Percentiles rank a stretch among this genome's conserved stretches.
Evolutionary conservation across 73 alveolate genomes (phyloP).

Genomic region (Stentor coeruleus): DNA sequence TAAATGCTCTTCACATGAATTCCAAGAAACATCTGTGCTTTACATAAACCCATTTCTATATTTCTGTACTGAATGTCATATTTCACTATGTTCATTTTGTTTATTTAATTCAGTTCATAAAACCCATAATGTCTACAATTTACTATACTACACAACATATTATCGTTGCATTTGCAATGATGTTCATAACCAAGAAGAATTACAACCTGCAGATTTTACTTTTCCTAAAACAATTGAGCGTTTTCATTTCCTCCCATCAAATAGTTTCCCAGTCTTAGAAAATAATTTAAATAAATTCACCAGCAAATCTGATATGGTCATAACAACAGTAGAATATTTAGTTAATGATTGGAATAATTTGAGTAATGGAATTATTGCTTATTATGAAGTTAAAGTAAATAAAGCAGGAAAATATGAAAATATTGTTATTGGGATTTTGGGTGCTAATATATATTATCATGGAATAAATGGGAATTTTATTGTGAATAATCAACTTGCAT

Average conservation of each 20-base stretch:
- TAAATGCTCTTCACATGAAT: background rate
- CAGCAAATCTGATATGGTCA: background rate
- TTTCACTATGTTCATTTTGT: background rate
- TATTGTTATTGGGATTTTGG: background rate
- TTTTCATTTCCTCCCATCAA: background rate
- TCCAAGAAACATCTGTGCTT: background rate
- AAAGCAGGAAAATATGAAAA: constrained; percentile 22
- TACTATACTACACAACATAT: background rate
- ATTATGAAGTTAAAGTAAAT: constrained; percentile 3
- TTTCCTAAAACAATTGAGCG: background rate
- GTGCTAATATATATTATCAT: background rate
- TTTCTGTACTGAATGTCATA: background rate
- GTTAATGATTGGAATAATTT: background rate
- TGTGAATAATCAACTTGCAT: background rate
- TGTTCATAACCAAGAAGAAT: background rate
- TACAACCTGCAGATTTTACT: background rate
- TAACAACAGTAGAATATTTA: background rate
- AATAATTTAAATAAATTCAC: background rate
- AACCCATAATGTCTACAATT: background rate
- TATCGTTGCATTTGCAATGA: constrained; percentile 3
- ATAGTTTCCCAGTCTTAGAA: background rate
- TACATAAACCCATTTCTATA: background rate
- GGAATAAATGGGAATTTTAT: constrained; percentile 8
- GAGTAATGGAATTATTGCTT: background rate
- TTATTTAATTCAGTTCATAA: background rate